Base-by-base conservation (phyloP, 345 rosid genomes). In the Populus nigra region DNA sequence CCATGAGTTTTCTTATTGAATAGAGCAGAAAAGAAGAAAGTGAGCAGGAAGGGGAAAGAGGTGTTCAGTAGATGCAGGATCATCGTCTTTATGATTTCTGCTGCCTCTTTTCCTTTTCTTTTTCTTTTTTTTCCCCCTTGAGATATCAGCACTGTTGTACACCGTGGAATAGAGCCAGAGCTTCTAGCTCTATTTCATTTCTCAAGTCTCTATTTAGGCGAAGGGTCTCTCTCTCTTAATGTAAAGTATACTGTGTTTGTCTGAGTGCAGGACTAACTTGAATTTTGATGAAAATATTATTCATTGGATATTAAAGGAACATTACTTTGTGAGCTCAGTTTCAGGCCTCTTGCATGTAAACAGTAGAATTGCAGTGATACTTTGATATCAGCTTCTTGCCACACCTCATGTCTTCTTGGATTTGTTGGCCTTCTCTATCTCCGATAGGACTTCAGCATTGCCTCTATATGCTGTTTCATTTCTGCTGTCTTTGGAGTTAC, bases 1-100 rank as follows among this genome's bases (percentile, higher is more conserved):
- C 45, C 96, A 92, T 9, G 97, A 95, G 78, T 93, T 95, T 81
- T 95, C 99, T 5, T 95, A 95, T 83, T 93, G 81, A 73, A 8
- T 71, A 59, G 68, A 76, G 50, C 12, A 49, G 65, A 20, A 53
- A 53, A 33, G 65, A 45, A 53, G 65, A 72, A 12, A 69, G 36
- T 5, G 61, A 71, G 35, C 55, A 1, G 29, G 50, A 43, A 69
- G 39, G 36, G 61, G 61, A 72, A 59, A 23, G 29, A 59, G 13
- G 4, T n/a, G 65, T 3, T 23, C 20, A 3, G 45, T 23, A 5
- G 33, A 20, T 27, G 18, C 33, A 23, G 50, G 47, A 39, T 41
- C 72, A 59, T 59, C 15, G 0, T 59, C 65, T 59, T 59, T 59
- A 59, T 59, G 65, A 59, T 59, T 59, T 23, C 65, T 59, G 65